These are phyloP conservation scores for Xylariaceae sp. DNA, from an alignment of 2,329 filamentous ascomycete genomes.

Conservation along the genomic window DNA sequence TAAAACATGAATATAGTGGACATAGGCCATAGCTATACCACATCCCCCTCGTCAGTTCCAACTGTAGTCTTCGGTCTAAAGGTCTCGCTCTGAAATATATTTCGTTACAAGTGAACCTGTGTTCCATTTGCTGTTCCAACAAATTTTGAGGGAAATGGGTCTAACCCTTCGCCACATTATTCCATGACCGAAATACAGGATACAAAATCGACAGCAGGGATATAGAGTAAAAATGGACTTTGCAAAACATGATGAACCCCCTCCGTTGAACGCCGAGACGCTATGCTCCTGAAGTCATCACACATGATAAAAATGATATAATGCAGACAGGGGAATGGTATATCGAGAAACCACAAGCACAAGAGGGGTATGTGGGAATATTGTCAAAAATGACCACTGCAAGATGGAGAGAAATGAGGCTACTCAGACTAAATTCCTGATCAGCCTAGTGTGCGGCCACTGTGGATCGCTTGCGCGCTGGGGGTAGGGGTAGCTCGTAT, in stretches of 20 bases:
- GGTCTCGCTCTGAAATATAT: conserved; percentile 19
- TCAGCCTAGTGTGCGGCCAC: conserved; percentile 55
- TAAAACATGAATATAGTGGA: conserved; percentile 14
- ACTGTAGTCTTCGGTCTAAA: conserved; percentile 23
- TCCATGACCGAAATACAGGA: conserved; percentile 4
- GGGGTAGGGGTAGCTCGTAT: conserved; percentile 42
- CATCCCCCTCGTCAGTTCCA: conserved; percentile 20
- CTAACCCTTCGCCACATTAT: conserved; percentile 1
- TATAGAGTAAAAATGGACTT: conserved; percentile 15
- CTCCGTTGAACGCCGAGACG: conserved; percentile 37
- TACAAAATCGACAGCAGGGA: conserved; percentile 1
- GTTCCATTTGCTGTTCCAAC: conserved; percentile 5
- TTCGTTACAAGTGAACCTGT: conserved; percentile 18
- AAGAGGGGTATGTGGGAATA: conserved; percentile 18
- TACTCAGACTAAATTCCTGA: conserved; percentile 11
- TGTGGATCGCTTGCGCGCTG: conserved; percentile 54
- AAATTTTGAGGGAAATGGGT: conserved; percentile 3
- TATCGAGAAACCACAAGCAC: conserved; percentile 19
- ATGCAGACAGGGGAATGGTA: conserved; percentile 22
- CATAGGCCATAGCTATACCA: conserved; percentile 7
- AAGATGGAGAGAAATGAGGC: conserved; percentile 13
- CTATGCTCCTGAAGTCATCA: conserved; percentile 38
- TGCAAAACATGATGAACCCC: conserved; percentile 29
- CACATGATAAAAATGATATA: conserved; percentile 31
- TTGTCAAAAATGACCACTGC: conserved; percentile 12